Evolutionary conservation across 2,329 filamentous ascomycete species (phyloP).

Genomic region (Mollisiaceae sp.): DNA sequence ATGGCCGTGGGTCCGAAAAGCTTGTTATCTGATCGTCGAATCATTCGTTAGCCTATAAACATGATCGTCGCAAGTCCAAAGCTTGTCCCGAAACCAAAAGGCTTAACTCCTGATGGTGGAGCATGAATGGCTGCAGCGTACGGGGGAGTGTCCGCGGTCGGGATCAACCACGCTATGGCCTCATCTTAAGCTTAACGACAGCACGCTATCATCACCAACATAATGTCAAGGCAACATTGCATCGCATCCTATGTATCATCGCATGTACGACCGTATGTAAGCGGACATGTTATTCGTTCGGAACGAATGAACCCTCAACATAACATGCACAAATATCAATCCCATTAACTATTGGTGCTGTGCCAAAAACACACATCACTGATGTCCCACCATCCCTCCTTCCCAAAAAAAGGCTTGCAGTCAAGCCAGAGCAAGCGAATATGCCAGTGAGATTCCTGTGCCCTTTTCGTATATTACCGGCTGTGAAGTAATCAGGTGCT

Average conservation of each 20-base stretch:
- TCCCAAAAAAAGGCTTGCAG: background rate
- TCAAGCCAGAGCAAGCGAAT: background rate
- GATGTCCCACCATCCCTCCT: background rate
- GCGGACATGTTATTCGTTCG: background rate
- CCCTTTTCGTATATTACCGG: background rate
- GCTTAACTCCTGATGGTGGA: background rate
- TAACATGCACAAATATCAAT: slow-evolving; percentile 6
- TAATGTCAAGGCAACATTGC: background rate
- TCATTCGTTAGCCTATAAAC: background rate
- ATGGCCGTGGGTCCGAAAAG: background rate
- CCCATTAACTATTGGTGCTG: background rate
- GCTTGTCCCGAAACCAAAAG: slow-evolving; percentile 2
- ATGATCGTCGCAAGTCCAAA: slow-evolving; percentile 2
- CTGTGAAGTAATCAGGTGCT: background rate
- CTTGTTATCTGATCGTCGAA: background rate
- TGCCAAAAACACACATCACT: background rate
- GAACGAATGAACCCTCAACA: background rate
- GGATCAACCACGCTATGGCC: background rate
- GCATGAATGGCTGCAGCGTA: background rate
- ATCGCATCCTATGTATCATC: background rate
- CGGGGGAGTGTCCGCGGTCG: background rate
- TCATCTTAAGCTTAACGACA: background rate
- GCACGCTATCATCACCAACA: background rate
- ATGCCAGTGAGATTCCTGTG: background rate
- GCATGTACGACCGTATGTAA: background rate